Evolutionary conservation across 495 filamentous ascomycete species (phyloP), one percentile per base, ranked within the genome.

Genomic region (Lichenothelia convexa): DNA sequence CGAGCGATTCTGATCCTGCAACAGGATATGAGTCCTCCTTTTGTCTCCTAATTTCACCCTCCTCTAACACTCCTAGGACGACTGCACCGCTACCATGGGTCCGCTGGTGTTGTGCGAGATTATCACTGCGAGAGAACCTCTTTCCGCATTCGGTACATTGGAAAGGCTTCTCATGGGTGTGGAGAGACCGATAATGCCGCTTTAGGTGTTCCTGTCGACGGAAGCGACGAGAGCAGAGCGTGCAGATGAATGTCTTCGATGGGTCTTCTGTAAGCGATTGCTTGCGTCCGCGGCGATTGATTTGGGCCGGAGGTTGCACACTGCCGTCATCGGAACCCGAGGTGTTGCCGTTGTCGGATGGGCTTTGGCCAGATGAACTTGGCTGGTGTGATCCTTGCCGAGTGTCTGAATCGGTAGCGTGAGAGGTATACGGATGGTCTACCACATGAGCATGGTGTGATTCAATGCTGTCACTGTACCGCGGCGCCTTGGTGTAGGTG

Each of bases 141-240:
- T 99, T 99, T 41, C 89, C 87, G 47, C 91, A 99, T 60, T 95
- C 86, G 41, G 71, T 62, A 61, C 91, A 99, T 57, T 93, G 83
- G 54, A 95, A 95, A 5, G 91, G 91, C 73, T 99, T 99, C 41
- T 95, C 89, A 46, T 91, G 75, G 1, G 91, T 99, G 64, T 95
- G 91, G 30, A 99, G 81, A 26, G 91, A 95, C 31, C 91, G 75
- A 66, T 93, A 93, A 64, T 99, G 91, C 41, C 91, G 82, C 74
- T 95, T 95, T 40, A 99, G 76, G 49, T 99, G 91, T 55, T 99
- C 91, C 56, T 95, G 91, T 41, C 91, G 83, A 42, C 91, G 83
- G 76, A 99, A 99, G 35, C 91, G 85, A 35, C 91, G 82, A 31
- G 76, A 81, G 71, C 91, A 99, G 15, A 95, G 67, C 29, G 83